Conservation (phyloP, 371 early-diverging fungal genomes). For the Smittium culicis region DNA sequence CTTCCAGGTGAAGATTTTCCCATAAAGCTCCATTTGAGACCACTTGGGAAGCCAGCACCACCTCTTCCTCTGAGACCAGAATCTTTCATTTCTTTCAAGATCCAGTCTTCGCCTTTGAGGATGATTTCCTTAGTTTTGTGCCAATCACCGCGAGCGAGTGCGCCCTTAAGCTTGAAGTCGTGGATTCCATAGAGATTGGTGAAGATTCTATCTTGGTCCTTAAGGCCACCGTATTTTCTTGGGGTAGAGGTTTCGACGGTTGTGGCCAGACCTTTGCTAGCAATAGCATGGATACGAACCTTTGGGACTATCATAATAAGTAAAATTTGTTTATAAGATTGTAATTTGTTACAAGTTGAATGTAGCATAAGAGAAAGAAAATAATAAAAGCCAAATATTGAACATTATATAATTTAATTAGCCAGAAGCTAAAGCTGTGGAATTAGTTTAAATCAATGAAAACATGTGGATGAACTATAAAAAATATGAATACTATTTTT, state of each 20-base stretch:
- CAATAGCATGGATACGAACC: background rate
- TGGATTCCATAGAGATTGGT: slow-evolving; percentile 90
- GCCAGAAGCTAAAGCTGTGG: no score
- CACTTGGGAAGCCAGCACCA: slow-evolving; percentile 96
- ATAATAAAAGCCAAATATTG: background rate
- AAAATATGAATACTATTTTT: no score
- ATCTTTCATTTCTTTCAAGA: slow-evolving; percentile 88
- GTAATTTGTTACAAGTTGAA: background rate
- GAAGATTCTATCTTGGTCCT: slow-evolving; percentile 90
- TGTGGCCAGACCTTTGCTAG: slow-evolving; percentile 7
- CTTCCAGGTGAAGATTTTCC: slow-evolving; percentile 67
- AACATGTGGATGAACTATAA: no score
- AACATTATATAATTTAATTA: no score
- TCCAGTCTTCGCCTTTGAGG: slow-evolving; percentile 92
- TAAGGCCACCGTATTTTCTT: slow-evolving; percentile 50
- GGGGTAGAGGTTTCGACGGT: slow-evolving; percentile 7
- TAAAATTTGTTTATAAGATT: background rate
- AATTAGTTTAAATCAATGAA: no score
- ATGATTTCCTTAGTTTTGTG: slow-evolving; percentile 96
- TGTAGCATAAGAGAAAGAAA: background rate
- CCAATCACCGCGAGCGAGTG: slow-evolving; percentile 93
- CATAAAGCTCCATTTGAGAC: slow-evolving; percentile 97
- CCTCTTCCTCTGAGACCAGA: slow-evolving; percentile 94
- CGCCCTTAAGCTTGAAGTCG: slow-evolving; percentile 78
- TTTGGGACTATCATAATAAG: background rate